Base-by-base conservation (phyloP, 441 rosid genomes). In the Gossypium lobatum region DNA sequence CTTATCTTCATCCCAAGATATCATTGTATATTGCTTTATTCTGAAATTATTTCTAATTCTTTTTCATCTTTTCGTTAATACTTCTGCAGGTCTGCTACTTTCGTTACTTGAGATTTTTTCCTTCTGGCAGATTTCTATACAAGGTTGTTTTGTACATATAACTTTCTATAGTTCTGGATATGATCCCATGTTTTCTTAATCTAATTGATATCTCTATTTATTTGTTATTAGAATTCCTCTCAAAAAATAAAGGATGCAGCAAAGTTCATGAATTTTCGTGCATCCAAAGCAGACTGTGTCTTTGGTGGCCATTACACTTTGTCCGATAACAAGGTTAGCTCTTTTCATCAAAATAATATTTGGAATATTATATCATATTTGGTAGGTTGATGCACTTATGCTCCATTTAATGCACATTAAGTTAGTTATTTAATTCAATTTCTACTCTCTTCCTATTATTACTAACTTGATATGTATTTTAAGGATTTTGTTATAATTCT, bases 51-150 rank as follows among this genome's bases (percentile, higher is more conserved):
- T 48, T 65, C 48, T 55, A 54, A 58, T 55, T 60, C 50, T 13
- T 61, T 67, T 31, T 16, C 17, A 14, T 55, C 55, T 66, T 64
- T 63, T 71, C 37, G 14, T 63, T 28, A 66, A 66, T 66, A 2
- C 10, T 64, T 59, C 55, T 78, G 81, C 82, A 92, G 98, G 98
- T 91, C 71, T 91, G 97, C 91, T 95, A 92, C 80, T 92, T 46
- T 76, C 96, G 97, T 26, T 95, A 92, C 82, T 80, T 92, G 73
- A 89, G 95, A 77, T 89, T 95, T 83, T 95, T 81, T 63, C 91
- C 93, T 61, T 95, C 96, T 31, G 97, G 98, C 50, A 88, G 87
- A 76, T 95, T 95, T 81, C 93, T 95, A 69, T 92, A 95, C 89
- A 92, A 91, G 89, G 98, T 92, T 68, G 74, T 71, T 64, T 65